Evolutionary conservation across 441 rosid species (phyloP).

Genomic region (Hura crepitans): DNA sequence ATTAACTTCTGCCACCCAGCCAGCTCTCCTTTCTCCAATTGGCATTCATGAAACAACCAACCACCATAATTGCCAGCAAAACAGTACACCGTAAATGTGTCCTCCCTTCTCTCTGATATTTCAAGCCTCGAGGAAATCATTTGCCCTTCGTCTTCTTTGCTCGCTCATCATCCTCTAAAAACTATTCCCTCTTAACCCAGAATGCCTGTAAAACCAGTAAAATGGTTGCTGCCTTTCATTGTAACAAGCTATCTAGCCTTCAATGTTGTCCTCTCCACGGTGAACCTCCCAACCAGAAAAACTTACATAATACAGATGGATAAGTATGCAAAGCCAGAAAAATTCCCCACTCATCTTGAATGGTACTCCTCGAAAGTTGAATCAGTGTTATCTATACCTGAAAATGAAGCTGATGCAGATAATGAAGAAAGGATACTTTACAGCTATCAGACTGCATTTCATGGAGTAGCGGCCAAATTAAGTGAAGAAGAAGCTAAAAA

Average conservation of each 20-base stretch:
- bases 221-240: conserved; percentile 41
- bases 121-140: conserved; percentile 18
- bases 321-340: conserved; percentile 62
- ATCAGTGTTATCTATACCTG: conserved; percentile 37
- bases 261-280: conserved; percentile 29
- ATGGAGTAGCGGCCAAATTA: conserved; percentile 73
- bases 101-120: conserved; percentile 23
- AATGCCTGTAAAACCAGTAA: conserved; percentile 38
- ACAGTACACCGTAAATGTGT: conserved; percentile 10
- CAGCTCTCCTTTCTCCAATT: conserved; percentile 15
- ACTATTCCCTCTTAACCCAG: conserved; percentile 11
- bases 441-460: conserved; percentile 64
- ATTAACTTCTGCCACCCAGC: conserved; percentile 24
- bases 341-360: conserved; percentile 50
- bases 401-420: conserved; percentile 25
- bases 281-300: conserved; percentile 30
- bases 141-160: conserved; percentile 5
- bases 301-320: conserved; percentile 86
- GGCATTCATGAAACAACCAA: conserved; percentile 39
- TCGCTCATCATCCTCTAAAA: background rate
- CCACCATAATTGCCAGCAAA: conserved; percentile 32
- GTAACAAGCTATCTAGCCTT: conserved; percentile 31
- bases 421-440: conserved; percentile 55
- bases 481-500: conserved; percentile 48
- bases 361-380: conserved; percentile 72